Evolutionary conservation across 139 green algal species (phyloP).

Genomic region (Monoraphidium neglectum): DNA sequence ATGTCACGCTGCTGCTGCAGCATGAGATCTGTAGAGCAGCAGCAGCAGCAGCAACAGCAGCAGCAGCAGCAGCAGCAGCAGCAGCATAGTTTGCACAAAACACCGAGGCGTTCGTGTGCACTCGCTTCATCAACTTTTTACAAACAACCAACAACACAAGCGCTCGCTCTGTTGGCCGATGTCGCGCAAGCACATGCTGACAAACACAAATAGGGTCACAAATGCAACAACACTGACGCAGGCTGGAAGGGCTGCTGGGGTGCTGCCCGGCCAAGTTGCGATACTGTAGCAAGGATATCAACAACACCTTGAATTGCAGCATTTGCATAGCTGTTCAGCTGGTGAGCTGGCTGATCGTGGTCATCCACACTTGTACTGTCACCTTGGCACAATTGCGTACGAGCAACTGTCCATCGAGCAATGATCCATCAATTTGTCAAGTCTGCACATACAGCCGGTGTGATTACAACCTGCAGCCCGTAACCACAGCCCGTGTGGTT

Average conservation of each 20-base stretch:
- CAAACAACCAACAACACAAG: conserved; percentile 9
- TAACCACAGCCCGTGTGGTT: too few relatives aligned
- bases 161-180: not conserved
- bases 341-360: too few relatives aligned
- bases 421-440: too few relatives aligned
- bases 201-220: not conserved
- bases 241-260: not conserved
- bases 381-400: too few relatives aligned
- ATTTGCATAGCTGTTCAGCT: too few relatives aligned
- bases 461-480: too few relatives aligned
- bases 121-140: conserved; percentile 3
- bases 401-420: too few relatives aligned
- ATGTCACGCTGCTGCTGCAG: conserved; percentile 10
- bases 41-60: not conserved
- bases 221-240: not conserved
- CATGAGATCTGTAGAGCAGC: not conserved
- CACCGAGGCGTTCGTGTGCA: not conserved
- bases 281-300: not conserved
- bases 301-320: too few relatives aligned
- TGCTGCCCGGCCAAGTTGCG: not conserved
- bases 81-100: not conserved
- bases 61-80: conserved; percentile 11
- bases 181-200: not conserved
- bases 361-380: too few relatives aligned
- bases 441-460: too few relatives aligned